phyloP scores from a whole-genome alignment of 257 asterid genomes.

The Solanum neorickii region DNA sequence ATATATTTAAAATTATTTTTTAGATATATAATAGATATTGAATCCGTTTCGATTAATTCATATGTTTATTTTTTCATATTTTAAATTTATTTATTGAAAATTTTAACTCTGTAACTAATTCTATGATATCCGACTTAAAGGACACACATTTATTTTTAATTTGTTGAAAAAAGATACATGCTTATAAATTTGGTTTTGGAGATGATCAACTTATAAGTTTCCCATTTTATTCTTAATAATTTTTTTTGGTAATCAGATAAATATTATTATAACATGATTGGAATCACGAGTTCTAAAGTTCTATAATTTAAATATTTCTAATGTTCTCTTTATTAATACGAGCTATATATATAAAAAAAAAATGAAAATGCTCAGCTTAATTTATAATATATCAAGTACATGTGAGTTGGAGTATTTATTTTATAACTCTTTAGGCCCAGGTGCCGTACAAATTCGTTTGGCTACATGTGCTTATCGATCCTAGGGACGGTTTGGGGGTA shows the following conservation, averaged over 20 bases:
- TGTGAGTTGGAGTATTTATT: background rate
- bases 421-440: background rate
- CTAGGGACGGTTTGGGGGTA: background rate
- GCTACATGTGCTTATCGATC: background rate
- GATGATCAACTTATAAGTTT: background rate
- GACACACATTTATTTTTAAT: too few relatives aligned
- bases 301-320: too few relatives aligned
- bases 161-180: background rate
- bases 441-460: background rate
- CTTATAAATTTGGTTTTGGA: background rate
- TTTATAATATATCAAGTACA: too few relatives aligned
- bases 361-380: background rate
- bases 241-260: background rate
- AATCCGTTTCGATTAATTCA: fast-evolving
- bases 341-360: too few relatives aligned
- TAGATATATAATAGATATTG: too few relatives aligned
- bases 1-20: too few relatives aligned
- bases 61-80: too few relatives aligned
- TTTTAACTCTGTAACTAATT: fast-evolving
- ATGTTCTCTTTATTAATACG: too few relatives aligned
- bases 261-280: too few relatives aligned
- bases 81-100: too few relatives aligned
- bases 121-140: background rate
- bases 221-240: background rate
- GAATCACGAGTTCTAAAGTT: background rate